Conservation (phyloP, 768 basidiomycete species). For the Tulasnella sp. region DNA sequence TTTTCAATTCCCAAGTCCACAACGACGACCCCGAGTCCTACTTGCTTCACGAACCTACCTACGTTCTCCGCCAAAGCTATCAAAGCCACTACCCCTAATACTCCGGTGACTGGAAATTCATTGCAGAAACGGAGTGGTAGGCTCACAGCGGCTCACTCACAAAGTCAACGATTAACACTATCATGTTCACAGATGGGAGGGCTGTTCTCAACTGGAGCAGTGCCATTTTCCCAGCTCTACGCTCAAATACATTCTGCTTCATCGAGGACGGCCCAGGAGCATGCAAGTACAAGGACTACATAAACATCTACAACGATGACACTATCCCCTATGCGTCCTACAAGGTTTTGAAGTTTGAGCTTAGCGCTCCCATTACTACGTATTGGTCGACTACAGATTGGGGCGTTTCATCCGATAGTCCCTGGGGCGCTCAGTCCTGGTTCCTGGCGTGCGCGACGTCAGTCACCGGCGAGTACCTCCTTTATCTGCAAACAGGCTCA, state of each 20-base stretch:
- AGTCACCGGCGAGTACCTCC: background rate
- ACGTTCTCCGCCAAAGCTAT: background rate
- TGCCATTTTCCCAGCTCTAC: background rate
- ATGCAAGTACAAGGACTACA: slow-evolving; percentile 1
- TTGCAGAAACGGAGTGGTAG: background rate
- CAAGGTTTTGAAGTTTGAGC: background rate
- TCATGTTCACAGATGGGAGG: background rate
- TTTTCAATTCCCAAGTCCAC: background rate
- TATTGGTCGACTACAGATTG: background rate
- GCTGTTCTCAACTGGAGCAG: background rate
- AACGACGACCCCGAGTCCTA: background rate
- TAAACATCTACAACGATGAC: background rate
- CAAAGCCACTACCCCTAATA: background rate
- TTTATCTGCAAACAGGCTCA: background rate
- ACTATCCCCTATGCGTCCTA: background rate
- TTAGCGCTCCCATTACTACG: background rate
- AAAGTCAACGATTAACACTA: background rate
- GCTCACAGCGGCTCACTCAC: background rate
- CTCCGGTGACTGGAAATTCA: background rate
- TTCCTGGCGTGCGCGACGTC: background rate
- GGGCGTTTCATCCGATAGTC: background rate
- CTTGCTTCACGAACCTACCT: background rate
- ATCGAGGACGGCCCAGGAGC: background rate
- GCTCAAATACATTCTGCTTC: background rate
- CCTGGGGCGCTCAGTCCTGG: background rate